Base-by-base conservation (phyloP, 139 green algal genomes). In the Diplosphaera chodatii region DNA sequence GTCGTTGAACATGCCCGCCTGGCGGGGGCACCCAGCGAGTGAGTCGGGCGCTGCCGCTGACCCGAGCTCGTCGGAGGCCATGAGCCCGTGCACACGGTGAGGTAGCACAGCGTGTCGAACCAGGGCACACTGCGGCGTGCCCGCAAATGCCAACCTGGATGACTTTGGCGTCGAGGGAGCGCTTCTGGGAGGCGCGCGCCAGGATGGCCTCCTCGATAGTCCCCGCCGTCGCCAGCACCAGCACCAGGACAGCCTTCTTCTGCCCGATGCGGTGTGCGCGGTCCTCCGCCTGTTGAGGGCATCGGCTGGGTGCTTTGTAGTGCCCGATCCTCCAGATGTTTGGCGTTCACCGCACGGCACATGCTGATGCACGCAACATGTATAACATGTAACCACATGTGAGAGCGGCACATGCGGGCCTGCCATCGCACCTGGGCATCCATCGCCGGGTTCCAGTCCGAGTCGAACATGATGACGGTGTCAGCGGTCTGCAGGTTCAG, bases 401-500 rank as follows among this genome's bases (percentile, higher is more conserved):
- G n/a, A n/a, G n/a, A n/a, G n/a, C n/a, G n/a, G n/a, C n/a, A n/a
- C n/a, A n/a, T n/a, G n/a, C n/a, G n/a, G n/a, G n/a, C n/a, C n/a
- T n/a, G n/a, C n/a, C n/a, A n/a, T n/a, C n/a, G n/a, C n/a, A 78
- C 74, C 74, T 80, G 74, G 21, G 68, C 34, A 59, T 90, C 85
- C 84, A 86, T 84, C 70, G 84, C 75, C 20, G 86, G 86, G 75
- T 92, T 92, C 87, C 87, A 93, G 71, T 88, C 86, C 29, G 70
- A 80, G 75, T 92, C 87, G 64, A 88, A 91, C 74, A 93, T 73
- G 72, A 93, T 82, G 40, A 93, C 87, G 18, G 89, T 95, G 78
- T 95, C 87, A 1, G 89, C 89, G 23, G 84, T 91, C 82, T 94
- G 89, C 33, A 95, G 80, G 80, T 95, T 95, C 55, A 95, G 83